phyloP scores from a whole-genome alignment of 2,329 filamentous ascomycete genomes.

The Cercospora nicotianae region DNA sequence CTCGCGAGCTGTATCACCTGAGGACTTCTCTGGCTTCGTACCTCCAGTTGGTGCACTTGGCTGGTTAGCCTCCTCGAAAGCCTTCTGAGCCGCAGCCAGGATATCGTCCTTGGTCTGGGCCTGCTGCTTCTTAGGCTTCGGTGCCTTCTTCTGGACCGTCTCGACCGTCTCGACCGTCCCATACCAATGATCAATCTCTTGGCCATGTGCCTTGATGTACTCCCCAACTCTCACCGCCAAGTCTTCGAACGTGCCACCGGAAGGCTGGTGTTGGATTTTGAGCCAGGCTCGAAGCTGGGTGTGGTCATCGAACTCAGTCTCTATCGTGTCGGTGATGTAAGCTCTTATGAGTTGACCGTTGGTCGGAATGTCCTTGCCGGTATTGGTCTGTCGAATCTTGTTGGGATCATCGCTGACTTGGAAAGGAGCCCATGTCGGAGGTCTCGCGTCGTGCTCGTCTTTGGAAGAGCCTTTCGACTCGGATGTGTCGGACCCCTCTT shows the following conservation, averaged over 20 bases:
- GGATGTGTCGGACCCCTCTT: not conserved
- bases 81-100: conserved; percentile 4
- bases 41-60: not conserved
- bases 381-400: not conserved
- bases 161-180: not conserved
- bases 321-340: not conserved
- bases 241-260: not conserved
- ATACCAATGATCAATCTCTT: not conserved
- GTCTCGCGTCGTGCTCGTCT: not conserved
- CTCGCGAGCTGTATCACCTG: not conserved
- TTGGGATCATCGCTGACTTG: not conserved
- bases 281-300: conserved; percentile 3
- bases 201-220: not conserved
- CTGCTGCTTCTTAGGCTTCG: not conserved
- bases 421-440: not conserved
- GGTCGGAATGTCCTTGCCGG: not conserved
- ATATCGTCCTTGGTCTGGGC: not conserved
- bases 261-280: not conserved
- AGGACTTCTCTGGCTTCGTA: not conserved
- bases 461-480: not conserved
- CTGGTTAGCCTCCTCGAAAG: conserved; percentile 1
- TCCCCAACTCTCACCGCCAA: not conserved
- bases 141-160: too few species aligned
- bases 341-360: not conserved
- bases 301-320: not conserved